Percentiles rank a stretch among this genome's conserved stretches.
phyloP scores from a whole-genome alignment of 352 stramenopile genomes.

The Phytopythium montanum region DNA sequence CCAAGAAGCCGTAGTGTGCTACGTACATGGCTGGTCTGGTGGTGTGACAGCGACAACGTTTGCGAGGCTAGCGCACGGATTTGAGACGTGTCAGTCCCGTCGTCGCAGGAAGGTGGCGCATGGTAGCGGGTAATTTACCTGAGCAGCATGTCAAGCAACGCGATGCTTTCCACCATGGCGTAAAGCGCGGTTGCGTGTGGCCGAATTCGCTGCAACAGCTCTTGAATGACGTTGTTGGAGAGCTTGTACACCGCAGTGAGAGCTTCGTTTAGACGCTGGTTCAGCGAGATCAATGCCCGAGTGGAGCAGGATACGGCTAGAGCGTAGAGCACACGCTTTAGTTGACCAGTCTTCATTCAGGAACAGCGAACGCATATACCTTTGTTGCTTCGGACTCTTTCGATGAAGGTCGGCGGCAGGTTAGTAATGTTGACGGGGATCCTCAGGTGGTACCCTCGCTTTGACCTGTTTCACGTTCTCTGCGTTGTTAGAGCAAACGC shows the following conservation, averaged over 20 bases:
- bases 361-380: constrained; percentile 19
- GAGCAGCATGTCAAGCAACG: constrained; percentile 91
- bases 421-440: constrained; percentile 52
- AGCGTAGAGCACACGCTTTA: background rate
- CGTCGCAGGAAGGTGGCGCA: background rate
- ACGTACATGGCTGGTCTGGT: constrained; percentile 66
- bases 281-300: constrained; percentile 82
- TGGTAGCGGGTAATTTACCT: constrained; percentile 30
- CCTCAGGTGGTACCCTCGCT: constrained; percentile 70
- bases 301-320: constrained; percentile 86
- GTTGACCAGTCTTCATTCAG: background rate
- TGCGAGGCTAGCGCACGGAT: constrained; percentile 56
- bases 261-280: constrained; percentile 76
- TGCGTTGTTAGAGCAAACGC: background rate
- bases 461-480: constrained; percentile 21
- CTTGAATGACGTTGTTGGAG: constrained; percentile 84
- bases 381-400: constrained; percentile 61
- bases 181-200: constrained; percentile 74
- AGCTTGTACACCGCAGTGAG: constrained; percentile 86
- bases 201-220: constrained; percentile 76
- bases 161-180: constrained; percentile 84
- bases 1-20: background rate
- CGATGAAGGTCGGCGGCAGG: constrained; percentile 57
- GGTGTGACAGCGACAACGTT: constrained; percentile 82
- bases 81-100: background rate